A percentile compares a stretch with the other conserved stretches of the same genome.
Conservation (phyloP, 495 filamentous ascomycete genomes). For the Aspergillus panamensis region DNA sequence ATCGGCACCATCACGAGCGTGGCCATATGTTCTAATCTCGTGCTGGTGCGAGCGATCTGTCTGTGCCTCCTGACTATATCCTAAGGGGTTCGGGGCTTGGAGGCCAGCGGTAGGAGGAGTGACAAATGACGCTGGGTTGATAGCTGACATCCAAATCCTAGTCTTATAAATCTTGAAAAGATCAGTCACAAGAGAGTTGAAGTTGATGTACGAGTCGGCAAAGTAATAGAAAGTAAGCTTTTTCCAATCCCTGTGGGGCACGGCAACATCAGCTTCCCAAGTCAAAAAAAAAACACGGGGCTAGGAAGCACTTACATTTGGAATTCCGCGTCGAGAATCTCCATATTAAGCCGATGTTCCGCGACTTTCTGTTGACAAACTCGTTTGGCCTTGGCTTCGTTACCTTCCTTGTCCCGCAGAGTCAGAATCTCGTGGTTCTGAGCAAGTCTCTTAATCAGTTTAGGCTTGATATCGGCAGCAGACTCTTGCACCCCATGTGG, state of each 20-base stretch:
- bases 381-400: conserved; percentile 95
- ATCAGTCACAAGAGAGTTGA: conserved; percentile 94
- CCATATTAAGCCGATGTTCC: conserved; percentile 94
- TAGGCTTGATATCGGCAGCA: conserved; percentile 81
- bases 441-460: conserved; percentile 91
- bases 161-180: conserved; percentile 99
- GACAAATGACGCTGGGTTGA: conserved; percentile 97
- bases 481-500: conserved; percentile 71
- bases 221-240: conserved; percentile 99
- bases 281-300: conserved; percentile 2
- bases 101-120: conserved; percentile 67
- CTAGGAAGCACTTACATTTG: conserved; percentile 70
- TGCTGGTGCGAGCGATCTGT: conserved; percentile 36
- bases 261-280: conserved; percentile 4
- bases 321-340: conserved; percentile 98
- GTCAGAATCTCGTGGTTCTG: conserved; percentile 84
- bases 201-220: conserved; percentile 96
- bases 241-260: conserved; percentile 80
- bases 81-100: conserved; percentile 42
- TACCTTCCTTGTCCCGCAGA: conserved; percentile 91
- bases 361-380: conserved; percentile 94
- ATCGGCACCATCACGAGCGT: conserved; percentile 31
- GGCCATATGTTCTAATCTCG: conserved; percentile 31
- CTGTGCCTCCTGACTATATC: conserved; percentile 34
- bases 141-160: conserved; percentile 98